Evolutionary conservation across 2,329 filamentous ascomycete genomes (phyloP), one percentile per base, ranked within the genome.

Genomic region (Ascochyta pisi): DNA sequence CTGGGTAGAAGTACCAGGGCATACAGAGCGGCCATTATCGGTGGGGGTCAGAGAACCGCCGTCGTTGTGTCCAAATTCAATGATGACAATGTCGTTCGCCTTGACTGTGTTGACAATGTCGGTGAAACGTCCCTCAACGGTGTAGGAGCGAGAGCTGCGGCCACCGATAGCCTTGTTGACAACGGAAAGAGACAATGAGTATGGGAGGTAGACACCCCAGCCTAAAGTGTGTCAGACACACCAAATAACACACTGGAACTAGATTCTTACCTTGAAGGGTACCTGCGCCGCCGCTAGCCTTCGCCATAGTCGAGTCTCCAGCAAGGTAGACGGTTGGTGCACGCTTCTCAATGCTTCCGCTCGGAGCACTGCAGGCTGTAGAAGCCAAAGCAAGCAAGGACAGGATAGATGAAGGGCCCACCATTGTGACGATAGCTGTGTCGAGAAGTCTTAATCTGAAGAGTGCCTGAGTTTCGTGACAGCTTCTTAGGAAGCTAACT

Each of bases 21-120:
- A 90, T 62, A 84, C 86, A 1, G 82, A 83, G 13, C 86, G 81
- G 0, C 83, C 83, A 63, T 89, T 89, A 70, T 90, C 87, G 1
- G 68, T 73, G 1, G 71, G 73, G 2, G 69, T 74, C 2, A 86
- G 76, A 0, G 81, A 81, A 1, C 87, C 86, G 22, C 86, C 88
- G 62, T 90, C 88, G 64, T 91, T 91, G 77, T 90, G 88, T 0
- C 88, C 88, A 65, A 90, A 89, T 65, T 90, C 87, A 49, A 90
- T 89, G 49, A 90, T 78, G 1, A 89, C 86, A 72, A 84, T 87
- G 72, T 90, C 88, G 29, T 85, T 86, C 1, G 78, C 52, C 66
- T 82, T 62, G 23, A 89, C 77, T 2, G 78, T 66, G 29, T 79
- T 73, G 42, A 83, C 81, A 48, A 90, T 82, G 0, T 78, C 79